Conservation (phyloP, 331 rosid genomes). For the Rosa hybrid region DNA sequence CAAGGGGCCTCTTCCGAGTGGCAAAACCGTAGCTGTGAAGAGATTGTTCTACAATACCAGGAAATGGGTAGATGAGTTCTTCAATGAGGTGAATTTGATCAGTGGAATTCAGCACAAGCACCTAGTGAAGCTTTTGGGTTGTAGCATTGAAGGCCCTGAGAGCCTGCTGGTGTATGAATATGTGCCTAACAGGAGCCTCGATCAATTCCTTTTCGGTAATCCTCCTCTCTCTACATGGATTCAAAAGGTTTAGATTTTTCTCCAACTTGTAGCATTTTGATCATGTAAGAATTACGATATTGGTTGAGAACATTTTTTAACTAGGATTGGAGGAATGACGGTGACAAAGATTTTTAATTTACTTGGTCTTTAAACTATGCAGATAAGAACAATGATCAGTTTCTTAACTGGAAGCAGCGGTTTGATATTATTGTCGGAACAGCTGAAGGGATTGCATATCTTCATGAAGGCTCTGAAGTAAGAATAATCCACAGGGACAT, state of each 20-base stretch:
- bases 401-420: constrained; percentile 74
- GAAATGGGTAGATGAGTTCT: constrained; percentile 96
- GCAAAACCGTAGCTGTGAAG: constrained; percentile 73
- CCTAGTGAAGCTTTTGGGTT: constrained; percentile 78
- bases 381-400: constrained; percentile 62
- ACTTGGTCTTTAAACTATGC: constrained; percentile 22
- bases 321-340: background rate
- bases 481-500: constrained; percentile 92
- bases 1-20: constrained; percentile 71
- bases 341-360: background rate
- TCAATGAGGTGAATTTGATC: constrained; percentile 87
- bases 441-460: constrained; percentile 90
- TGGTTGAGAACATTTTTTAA: background rate
- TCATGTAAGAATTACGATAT: background rate
- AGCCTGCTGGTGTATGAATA: constrained; percentile 86
- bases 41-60: constrained; percentile 79
- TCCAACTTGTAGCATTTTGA: background rate
- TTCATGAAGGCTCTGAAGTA: constrained; percentile 62
- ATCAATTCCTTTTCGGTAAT: constrained; percentile 76
- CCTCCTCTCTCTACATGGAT: background rate
- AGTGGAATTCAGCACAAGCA: constrained; percentile 78
- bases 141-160: constrained; percentile 98
- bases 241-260: background rate
- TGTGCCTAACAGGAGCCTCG: constrained; percentile 67
- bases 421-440: constrained; percentile 61